Percentiles rank a stretch among this genome's conserved stretches.
These are phyloP conservation scores for Colletotrichum horii DNA, from an alignment of 2,329 filamentous ascomycete species.

Conservation along the genomic window DNA sequence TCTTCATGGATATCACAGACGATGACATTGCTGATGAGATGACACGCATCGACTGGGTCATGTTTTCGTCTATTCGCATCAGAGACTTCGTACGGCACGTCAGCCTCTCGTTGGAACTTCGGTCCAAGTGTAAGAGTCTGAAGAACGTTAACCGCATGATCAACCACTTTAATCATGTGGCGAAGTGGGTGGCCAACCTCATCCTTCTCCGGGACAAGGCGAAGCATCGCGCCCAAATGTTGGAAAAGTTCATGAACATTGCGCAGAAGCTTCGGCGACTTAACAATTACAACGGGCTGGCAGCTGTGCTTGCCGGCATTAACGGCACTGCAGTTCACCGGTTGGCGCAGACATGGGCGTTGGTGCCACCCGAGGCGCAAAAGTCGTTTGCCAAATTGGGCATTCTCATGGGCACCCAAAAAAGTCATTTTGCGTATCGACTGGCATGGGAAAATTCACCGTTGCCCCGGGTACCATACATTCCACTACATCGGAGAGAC, in stretches of 20 bases:
- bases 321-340: conserved; percentile 88
- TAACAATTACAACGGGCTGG: conserved; percentile 97
- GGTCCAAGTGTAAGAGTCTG: conserved; percentile 77
- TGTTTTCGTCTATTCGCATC: conserved; percentile 94
- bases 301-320: conserved; percentile 92
- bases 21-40: conserved; percentile 89
- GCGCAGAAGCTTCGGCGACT: conserved; percentile 84
- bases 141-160: conserved; percentile 95
- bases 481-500: conserved; percentile 88
- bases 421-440: conserved; percentile 94
- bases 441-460: conserved; percentile 96
- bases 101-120: conserved; percentile 72
- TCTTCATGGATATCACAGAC: conserved; percentile 85
- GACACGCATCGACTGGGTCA: conserved; percentile 96
- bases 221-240: conserved; percentile 87
- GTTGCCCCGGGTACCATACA: conserved; percentile 87
- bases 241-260: conserved; percentile 96
- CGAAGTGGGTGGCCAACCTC: conserved; percentile 83
- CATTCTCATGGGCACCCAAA: conserved; percentile 90
- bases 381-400: conserved; percentile 89
- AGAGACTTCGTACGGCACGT: conserved; percentile 94
- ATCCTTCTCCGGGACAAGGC: conserved; percentile 91
- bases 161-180: conserved; percentile 86
- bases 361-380: conserved; percentile 74
- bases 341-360: conserved; percentile 76